Base-by-base conservation (phyloP, 2,329 filamentous ascomycete genomes). In the Aspergillus nomiae region DNA sequence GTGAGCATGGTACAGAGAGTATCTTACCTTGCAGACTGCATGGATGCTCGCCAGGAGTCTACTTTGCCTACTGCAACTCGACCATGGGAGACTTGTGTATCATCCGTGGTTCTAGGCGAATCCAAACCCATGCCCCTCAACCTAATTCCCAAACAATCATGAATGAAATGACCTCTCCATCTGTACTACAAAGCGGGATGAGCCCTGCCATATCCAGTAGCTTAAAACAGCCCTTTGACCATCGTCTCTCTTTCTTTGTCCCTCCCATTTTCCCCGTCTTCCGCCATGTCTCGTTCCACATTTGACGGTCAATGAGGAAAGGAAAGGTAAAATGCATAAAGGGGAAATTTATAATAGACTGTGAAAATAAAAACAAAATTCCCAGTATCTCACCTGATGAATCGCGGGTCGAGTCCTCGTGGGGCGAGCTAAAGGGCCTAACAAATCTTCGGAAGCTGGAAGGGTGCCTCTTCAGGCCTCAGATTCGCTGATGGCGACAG, bases 401-500 rank as follows among this genome's bases (percentile, higher is more conserved):
- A 73, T 60, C 41, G 56, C 43, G 72, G 73, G 73, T 70, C 66
- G 65, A 72, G 63, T 63, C 24, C 61, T 65, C 71, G 72, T 75
- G 73, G 70, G 73, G 74, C 71, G 70, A 59, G 61, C 65, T 65
- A 67, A 61, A 60, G 38, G 64, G 68, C 67, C 73, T 73, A 67
- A 61, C 59, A 46, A 63, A 68, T 67, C 73, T 74, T 67, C 69
- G 67, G 56, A 63, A 62, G 59, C 34, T 56, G 61, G 53, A 14
- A 58, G 56, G 51, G 51, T 46, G 63, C 63, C 69, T 62, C 67
- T 74, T 77, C 67, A 61, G 65, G 60, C 56, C 64, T 68, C 58
- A 63, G 67, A 77, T 77, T 77, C 73, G 76, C 67, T 63, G 68
- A 62, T 51, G 54, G 21, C 60, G 60, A 69, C 63, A 70, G 67